These are phyloP conservation scores for Penicillium lividum DNA, from an alignment of 495 filamentous ascomycete species.

Conservation along the genomic window DNA sequence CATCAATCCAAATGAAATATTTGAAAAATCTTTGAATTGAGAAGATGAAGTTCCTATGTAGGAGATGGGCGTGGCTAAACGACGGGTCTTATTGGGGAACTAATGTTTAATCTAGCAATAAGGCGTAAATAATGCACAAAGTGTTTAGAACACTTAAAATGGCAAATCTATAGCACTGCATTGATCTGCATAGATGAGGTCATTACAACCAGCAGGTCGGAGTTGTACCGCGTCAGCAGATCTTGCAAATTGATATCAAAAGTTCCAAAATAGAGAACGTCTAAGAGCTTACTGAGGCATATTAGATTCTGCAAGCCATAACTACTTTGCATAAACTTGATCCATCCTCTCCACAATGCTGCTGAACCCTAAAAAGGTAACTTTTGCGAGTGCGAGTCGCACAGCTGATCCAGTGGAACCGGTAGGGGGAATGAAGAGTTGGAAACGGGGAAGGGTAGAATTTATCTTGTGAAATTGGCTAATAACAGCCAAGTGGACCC, in stretches of 20 bases:
- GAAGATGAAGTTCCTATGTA: too few species aligned
- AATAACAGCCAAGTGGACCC: neutral
- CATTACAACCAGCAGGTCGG: neutral
- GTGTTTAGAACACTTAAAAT: too few species aligned
- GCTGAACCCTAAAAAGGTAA: neutral
- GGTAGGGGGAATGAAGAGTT: neutral
- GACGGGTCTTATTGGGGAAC: too few species aligned
- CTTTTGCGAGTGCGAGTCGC: constrained; percentile 2
- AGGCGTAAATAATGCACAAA: too few species aligned
- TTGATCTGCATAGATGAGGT: neutral
- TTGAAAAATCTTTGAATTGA: too few species aligned
- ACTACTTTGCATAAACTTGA: neutral
- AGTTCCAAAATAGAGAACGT: neutral
- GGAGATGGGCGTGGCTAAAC: too few species aligned
- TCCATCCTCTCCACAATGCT: neutral
- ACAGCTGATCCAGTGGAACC: constrained; percentile 7
- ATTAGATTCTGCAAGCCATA: neutral
- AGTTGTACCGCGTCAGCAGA: too few species aligned
- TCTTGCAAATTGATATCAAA: too few species aligned
- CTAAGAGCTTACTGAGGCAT: neutral
- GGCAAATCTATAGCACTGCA: too few species aligned
- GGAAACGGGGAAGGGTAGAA: neutral
- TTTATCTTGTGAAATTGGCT: constrained; percentile 1
- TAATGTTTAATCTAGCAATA: too few species aligned
- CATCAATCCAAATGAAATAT: too few species aligned